A percentile compares a stretch with the other conserved stretches of the same genome.
phyloP scores from a whole-genome alignment of 768 basidiomycete species.

The Leccinum fibrillosum region DNA sequence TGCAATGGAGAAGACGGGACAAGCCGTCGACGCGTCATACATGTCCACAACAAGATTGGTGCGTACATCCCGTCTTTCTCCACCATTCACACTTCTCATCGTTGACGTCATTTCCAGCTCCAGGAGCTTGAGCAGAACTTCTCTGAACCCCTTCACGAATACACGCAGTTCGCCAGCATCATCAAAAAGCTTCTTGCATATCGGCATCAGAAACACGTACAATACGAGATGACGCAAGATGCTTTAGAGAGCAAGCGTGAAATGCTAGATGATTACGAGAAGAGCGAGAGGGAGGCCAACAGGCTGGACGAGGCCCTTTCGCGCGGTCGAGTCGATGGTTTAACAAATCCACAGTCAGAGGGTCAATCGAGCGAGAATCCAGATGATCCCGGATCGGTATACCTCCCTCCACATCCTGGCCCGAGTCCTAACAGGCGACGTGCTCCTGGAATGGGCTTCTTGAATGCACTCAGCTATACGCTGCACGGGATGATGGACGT shows the following conservation, averaged over 20 bases:
- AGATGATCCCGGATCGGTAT: conserved; percentile 44
- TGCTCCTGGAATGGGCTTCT: conserved; percentile 77
- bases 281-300: conserved; percentile 86
- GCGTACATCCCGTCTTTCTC: conserved; percentile 25
- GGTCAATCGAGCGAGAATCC: conserved; percentile 34
- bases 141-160: conserved; percentile 95
- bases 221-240: conserved; percentile 97
- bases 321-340: conserved; percentile 43
- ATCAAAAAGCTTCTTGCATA: conserved; percentile 94
- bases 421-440: conserved; percentile 62
- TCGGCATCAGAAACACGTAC: conserved; percentile 96
- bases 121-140: conserved; percentile 94
- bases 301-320: conserved; percentile 86
- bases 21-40: conserved; percentile 92
- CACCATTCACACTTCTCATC: neutral
- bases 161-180: conserved; percentile 89
- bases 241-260: conserved; percentile 80
- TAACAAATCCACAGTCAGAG: conserved; percentile 23
- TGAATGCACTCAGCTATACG: conserved; percentile 92
- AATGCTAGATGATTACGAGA: conserved; percentile 84
- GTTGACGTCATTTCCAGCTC: conserved; percentile 47
- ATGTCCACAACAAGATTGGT: conserved; percentile 90
- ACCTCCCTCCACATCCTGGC: conserved; percentile 77
- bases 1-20: conserved; percentile 95
- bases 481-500: conserved; percentile 98